Base-by-base conservation (phyloP, 2,329 filamentous ascomycete species). In the Monilinia fructigena region DNA sequence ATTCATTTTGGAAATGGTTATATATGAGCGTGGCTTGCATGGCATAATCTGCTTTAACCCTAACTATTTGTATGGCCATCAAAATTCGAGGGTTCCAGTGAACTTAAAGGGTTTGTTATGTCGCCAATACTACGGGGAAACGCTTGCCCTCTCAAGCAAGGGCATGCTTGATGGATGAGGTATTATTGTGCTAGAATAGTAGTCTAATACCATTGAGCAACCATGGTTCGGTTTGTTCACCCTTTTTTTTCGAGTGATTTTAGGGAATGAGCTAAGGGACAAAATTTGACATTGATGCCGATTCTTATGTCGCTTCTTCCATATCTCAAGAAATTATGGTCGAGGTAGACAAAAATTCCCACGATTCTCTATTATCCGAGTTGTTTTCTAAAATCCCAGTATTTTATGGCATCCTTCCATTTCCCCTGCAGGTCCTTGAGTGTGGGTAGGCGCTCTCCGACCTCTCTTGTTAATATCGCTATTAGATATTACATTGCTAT, bases 81-180 rank as follows among this genome's bases (percentile, higher is more conserved):
- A 38, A 62, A 62, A 28, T 31, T 42, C n/a, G 45, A 47, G 47
- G 20, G 53, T 38, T 55, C 31, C 20, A 55, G 28, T 31, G 35
- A 50, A 61, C 45, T 61, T 45, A 56, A 59, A 35, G 55, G 31
- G 45, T 40, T 50, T 35, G 31, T 35, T 52, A 65, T 56, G 55
- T 52, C 35, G 35, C 28, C 55, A 50, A 60, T 60, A 45, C 23
- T 47, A 65, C 10, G 55, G 55, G 63, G 38, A 12, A 65, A 53
- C 16, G 23, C 45, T 65, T 20, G 54, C 47, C 63, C 45, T 45
- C n/a, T 23, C 31, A 11, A 45, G 28, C 63, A 50, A 65, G 35
- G 55, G 35, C 6, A 65, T 58, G 54, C 42, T 59, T 50, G 54
- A 40, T 35, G 31, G 23, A 42, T 45, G 7, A 45, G 23, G 28